Evolutionary conservation across 2,329 filamentous ascomycete genomes (phyloP), one percentile per base, ranked within the genome.

Genomic region (Aspergillus pseudoviridinutans): DNA sequence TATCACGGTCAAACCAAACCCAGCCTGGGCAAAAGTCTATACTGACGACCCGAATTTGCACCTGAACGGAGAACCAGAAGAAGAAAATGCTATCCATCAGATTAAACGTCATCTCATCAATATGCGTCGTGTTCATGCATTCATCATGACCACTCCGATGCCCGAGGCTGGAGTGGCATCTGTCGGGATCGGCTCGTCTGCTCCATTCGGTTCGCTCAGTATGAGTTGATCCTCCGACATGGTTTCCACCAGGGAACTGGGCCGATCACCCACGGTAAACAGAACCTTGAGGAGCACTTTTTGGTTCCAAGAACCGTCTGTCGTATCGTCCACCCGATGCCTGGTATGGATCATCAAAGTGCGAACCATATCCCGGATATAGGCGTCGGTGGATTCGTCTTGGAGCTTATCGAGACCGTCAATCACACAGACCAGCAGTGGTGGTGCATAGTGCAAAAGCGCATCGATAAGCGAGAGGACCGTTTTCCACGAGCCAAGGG

Each of bases 391-490:
- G 4, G 70, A 71, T 3, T 62, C 32, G 38, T 74, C 66, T 24
- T 72, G 66, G 27, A 75, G 64, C 17, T 62, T 58, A 54, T 76
- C 71, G 17, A 75, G 55, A 3, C 71, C 71, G 50, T 75, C 72
- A 25, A 76, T 70, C 28, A 75, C 64, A 38, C 69, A 73, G 6
- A 76, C 64, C 35, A 76, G 52, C 20, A 75, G 63, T 3, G 73
- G 73, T 2, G 73, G 73, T 9, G 68, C 65, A 44, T 71, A 73
- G 56, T 69, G 62, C 8, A 76, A 58, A 8, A 76, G 60, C 8
- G 68, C 69, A 50, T 76, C 71, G 6, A 75, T 62, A n/a, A 75
- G 58, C 1, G 68, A 69, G 10, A 76, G 59, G 3, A 71, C 71
- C 46, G 71, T 70, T 50, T 70, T 70, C 73, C 73, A 76, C 6